Evolutionary conservation across 768 basidiomycete species (phyloP), one percentile per base, ranked within the genome.

Genomic region (Auricularia cornea): DNA sequence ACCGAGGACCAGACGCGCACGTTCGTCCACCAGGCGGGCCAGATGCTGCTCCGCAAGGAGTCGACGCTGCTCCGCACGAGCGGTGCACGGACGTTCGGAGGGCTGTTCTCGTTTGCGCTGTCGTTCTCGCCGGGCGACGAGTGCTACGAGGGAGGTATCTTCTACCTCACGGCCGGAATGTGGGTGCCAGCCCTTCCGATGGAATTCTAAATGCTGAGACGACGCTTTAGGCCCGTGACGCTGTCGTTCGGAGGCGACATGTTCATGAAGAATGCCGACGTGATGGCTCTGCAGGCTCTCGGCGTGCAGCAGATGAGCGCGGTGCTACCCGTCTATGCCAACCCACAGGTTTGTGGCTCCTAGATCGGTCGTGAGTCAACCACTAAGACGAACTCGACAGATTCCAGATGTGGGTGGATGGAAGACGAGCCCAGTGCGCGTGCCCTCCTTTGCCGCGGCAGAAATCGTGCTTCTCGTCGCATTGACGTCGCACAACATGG

Each of bases 391-490:
- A 6, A 18, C 1, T 20, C 10, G 5, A 2, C 6, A 57, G 28
- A 26, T 57, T 4, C 12, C 14, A 10, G 54, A 57, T 30, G 28
- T 57, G 12, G 30, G 54, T 26, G 54, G 54, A 57, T 66, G 62
- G 62, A 66, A 66, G 48, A 23, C 29, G 12, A 63, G 59, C 26
- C 23, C 62, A 20, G 76, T 75, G 6, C 87, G 88, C 41, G 73
- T 84, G 2, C 80, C 88, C 1, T 84, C 87, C 2, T 84, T 93
- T 67, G 81, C 82, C 1, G 70, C 92, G 14, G 79, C 83, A 2
- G 90, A 93, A 72, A 86, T 92, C 38, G 83, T 87, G 0, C 84
- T 90, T 66, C 78, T 91, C 5, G 84, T 89, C 14, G 81, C 86
- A 1, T 74, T 94, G 59, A 85, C 89, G 3, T 89, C 90, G 3